Percentiles rank a stretch among this genome's conserved stretches.
These are phyloP conservation scores for Coniophora puteana DNA, from an alignment of 1,284 basidiomycete species.

Conservation along the genomic window DNA sequence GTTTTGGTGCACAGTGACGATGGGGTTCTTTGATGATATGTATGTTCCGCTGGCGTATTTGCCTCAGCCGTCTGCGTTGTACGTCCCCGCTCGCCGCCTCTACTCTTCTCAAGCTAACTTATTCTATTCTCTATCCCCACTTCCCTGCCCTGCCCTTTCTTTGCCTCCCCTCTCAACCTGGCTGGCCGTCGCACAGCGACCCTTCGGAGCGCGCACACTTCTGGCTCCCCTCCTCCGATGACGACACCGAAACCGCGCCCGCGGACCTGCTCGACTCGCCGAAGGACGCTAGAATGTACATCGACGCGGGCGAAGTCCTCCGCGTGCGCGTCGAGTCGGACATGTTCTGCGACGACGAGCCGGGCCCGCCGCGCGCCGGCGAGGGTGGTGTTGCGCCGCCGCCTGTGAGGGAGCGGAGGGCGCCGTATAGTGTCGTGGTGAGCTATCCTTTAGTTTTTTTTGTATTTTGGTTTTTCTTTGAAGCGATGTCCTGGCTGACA, in stretches of 20 bases:
- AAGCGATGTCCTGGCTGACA: not conserved
- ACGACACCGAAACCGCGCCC: slow-evolving; percentile 47
- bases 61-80: slow-evolving; percentile 80
- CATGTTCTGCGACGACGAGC: slow-evolving; percentile 89
- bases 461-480: not conserved
- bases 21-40: slow-evolving; percentile 95
- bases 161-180: too few relatives aligned
- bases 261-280: slow-evolving; percentile 70
- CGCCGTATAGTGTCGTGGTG: slow-evolving; percentile 77
- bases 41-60: slow-evolving; percentile 73
- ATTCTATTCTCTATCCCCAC: not conserved
- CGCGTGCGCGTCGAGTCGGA: slow-evolving; percentile 86
- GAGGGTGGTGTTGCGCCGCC: slow-evolving; percentile 65
- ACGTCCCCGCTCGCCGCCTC: slow-evolving; percentile 24
- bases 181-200: slow-evolving; percentile 69
- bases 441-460: too few relatives aligned
- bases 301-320: slow-evolving; percentile 81
- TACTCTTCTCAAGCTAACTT: too few relatives aligned
- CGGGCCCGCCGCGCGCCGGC: slow-evolving; percentile 74
- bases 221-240: slow-evolving; percentile 68
- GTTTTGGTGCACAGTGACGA: slow-evolving; percentile 63
- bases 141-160: not conserved
- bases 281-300: slow-evolving; percentile 75
- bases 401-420: slow-evolving; percentile 51
- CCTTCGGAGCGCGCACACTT: slow-evolving; percentile 80